Evolutionary conservation across 345 rosid species (phyloP), one percentile per base, ranked within the genome.

Genomic region (Combretum micranthum): DNA sequence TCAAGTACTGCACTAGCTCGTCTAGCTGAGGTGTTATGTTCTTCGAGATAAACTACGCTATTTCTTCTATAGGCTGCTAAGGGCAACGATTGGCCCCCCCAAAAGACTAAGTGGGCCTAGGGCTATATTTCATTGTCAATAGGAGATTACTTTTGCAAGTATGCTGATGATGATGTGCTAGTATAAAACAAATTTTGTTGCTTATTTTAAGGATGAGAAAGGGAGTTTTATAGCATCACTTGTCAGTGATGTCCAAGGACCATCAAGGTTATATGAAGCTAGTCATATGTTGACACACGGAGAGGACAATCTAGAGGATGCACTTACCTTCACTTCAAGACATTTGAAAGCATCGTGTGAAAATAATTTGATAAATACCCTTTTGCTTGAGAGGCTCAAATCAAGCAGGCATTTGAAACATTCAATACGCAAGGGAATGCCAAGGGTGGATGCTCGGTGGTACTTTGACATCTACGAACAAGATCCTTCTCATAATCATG

Each of bases 261-360:
- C 69, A 50, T 20, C 69, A 20, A 53, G 67, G 15, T 68, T 80
- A 13, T 80, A 72, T 15, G 76, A 77, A 53, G 75, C 76, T 0
- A 47, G 80, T 0, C 64, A 72, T 56, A 60, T 72, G 4, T 62
- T 66, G 2, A 32, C 59, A 3, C 60, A 55, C 1, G 72, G 71
- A 22, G 82, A 80, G 44, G 51, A 37, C 7, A 64, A 57, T 42
- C 56, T 80, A 13, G 68, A 69, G 13, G 71, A 69, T 20, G 75
- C 73, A 16, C 63, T 76, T 22, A 42, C 54, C 25, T 80, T 69
- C 56, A 61, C 77, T 15, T 60, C 25, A 6, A 39, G 57, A 20
- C 15, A 61, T 17, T 69, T 71, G 15, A 44, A 55, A 32, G 10
- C 57, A 18, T 65, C 50, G 14, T 47, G 23, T 2, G 49, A 57